Percentiles rank a stretch among this genome's conserved stretches.
Conservation (phyloP, 805 yeast genomes). For the Nakazawaea laoshanensis region DNA sequence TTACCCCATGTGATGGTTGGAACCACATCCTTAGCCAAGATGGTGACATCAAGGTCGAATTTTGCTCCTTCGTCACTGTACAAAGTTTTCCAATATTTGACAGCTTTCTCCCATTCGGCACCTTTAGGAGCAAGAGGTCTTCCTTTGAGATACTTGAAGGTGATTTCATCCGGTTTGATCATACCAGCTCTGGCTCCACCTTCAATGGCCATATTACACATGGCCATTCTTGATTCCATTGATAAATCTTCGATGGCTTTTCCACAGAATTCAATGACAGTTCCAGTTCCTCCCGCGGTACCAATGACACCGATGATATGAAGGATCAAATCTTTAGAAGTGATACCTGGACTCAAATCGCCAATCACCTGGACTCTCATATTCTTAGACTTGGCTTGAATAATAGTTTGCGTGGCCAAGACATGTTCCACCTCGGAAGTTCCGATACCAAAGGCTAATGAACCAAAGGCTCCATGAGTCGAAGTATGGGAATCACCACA, state of each 20-base stretch:
- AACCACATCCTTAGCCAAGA: constrained; percentile 75
- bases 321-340: constrained; percentile 90
- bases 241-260: constrained; percentile 82
- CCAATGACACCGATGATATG: constrained; percentile 96
- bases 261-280: constrained; percentile 95
- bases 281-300: constrained; percentile 99
- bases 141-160: constrained; percentile 84
- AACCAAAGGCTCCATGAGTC: constrained; percentile 97
- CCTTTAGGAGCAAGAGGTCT: constrained; percentile 94
- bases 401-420: constrained; percentile 91
- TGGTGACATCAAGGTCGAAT: constrained; percentile 76
- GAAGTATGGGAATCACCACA: constrained; percentile 99
- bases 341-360: constrained; percentile 77
- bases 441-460: constrained; percentile 97
- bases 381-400: constrained; percentile 92
- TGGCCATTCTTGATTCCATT: constrained; percentile 98
- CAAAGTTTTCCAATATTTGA: constrained; percentile 82
- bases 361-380: constrained; percentile 89
- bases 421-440: constrained; percentile 99
- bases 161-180: constrained; percentile 91
- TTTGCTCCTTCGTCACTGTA: constrained; percentile 84
- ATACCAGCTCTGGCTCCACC: constrained; percentile 99
- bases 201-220: constrained; percentile 98
- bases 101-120: constrained; percentile 91
- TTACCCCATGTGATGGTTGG: constrained; percentile 99